Conservation (phyloP, 2,329 filamentous ascomycete species). For the Colletotrichum nymphaeae region DNA sequence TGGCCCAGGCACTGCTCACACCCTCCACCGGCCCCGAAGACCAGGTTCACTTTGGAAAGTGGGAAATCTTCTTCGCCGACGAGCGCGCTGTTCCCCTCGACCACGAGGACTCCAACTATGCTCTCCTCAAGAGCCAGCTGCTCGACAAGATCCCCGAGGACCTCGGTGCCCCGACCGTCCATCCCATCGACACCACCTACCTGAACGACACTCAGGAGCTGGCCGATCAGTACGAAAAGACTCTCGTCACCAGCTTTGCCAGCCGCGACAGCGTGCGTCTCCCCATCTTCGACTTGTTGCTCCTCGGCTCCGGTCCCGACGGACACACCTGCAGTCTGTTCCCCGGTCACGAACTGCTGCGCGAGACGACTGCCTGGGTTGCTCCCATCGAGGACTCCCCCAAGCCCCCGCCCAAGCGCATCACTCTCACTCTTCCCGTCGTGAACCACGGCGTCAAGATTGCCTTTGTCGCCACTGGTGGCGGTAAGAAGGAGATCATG, state of each 20-base stretch:
- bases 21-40: slow-evolving; percentile 65
- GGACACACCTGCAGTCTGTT: slow-evolving; percentile 98
- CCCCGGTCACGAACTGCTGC: slow-evolving; percentile 86
- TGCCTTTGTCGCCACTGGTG: slow-evolving; percentile 92
- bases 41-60: slow-evolving; percentile 81
- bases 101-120: slow-evolving; percentile 95
- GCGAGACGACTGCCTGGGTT: slow-evolving; percentile 92
- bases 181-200: slow-evolving; percentile 75
- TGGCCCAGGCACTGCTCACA: slow-evolving; percentile 84
- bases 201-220: slow-evolving; percentile 88
- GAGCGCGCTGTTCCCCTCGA: slow-evolving; percentile 94
- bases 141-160: slow-evolving; percentile 85
- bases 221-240: slow-evolving; percentile 93
- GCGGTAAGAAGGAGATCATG: slow-evolving; percentile 89
- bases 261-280: slow-evolving; percentile 93
- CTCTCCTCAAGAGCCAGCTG: slow-evolving; percentile 85
- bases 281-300: slow-evolving; percentile 92
- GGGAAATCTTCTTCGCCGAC: slow-evolving; percentile 99
- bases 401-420: slow-evolving; percentile 90
- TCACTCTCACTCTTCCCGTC: slow-evolving; percentile 92
- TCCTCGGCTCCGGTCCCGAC: slow-evolving; percentile 94
- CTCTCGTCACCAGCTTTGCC: slow-evolving; percentile 86
- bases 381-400: slow-evolving; percentile 92
- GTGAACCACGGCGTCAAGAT: slow-evolving; percentile 88
- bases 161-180: slow-evolving; percentile 75